phyloP scores from a whole-genome alignment of 2,329 filamentous ascomycete genomes.

The Talaromyces pinophilus region DNA sequence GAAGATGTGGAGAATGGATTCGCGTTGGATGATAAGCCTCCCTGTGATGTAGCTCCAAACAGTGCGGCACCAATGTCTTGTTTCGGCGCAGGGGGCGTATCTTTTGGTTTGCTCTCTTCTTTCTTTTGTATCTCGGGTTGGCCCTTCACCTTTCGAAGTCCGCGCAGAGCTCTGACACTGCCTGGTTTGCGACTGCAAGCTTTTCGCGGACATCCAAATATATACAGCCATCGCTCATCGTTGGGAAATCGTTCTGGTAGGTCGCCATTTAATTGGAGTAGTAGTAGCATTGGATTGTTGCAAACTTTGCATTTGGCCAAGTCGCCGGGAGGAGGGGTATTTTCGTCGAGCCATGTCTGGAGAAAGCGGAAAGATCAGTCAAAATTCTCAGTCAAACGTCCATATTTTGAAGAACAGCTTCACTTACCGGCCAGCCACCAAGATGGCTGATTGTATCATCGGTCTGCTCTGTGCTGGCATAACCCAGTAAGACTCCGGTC shows the following conservation, averaged over 20 bases:
- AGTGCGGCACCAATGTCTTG: slow-evolving; percentile 58
- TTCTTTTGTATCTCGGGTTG: slow-evolving; percentile 34
- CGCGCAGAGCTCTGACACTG: slow-evolving; percentile 74
- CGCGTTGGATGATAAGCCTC: slow-evolving; percentile 53
- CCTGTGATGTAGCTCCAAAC: slow-evolving; percentile 55
- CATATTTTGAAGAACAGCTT: not conserved
- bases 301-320: slow-evolving; percentile 86
- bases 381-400: not conserved
- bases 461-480: slow-evolving; percentile 75
- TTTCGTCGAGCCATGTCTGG: slow-evolving; percentile 80
- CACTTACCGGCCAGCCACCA: slow-evolving; percentile 78
- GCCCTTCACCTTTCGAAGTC: slow-evolving; percentile 55
- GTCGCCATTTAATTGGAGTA: slow-evolving; percentile 89
- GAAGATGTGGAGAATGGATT: slow-evolving; percentile 59
- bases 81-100: slow-evolving; percentile 27
- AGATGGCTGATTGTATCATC: slow-evolving; percentile 85
- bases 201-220: slow-evolving; percentile 78
- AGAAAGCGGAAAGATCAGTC: not conserved
- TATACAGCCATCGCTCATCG: slow-evolving; percentile 83
- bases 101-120: slow-evolving; percentile 25
- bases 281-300: slow-evolving; percentile 76
- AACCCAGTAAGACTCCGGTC: slow-evolving; percentile 87
- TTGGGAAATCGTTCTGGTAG: slow-evolving; percentile 81
- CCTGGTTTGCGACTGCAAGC: slow-evolving; percentile 80
- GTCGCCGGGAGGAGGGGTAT: slow-evolving; percentile 69